Evolutionary conservation across 176 grass and related monocot genomes (phyloP).

Genomic region (Triticum urartu): DNA sequence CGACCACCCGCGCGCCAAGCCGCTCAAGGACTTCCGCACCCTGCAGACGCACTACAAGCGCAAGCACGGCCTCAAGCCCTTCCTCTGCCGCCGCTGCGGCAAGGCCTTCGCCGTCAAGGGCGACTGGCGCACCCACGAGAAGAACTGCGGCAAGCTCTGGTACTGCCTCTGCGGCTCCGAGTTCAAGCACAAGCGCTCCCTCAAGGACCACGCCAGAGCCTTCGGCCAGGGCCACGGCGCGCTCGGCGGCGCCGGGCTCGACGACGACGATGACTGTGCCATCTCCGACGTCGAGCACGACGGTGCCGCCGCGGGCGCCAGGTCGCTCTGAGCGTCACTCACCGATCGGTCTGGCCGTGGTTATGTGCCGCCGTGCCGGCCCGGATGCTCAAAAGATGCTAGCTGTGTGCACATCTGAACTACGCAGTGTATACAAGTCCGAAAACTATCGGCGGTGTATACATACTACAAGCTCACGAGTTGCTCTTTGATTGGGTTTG

Average conservation of each 20-base stretch:
- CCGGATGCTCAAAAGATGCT: not conserved
- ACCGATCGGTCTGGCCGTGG: not conserved
- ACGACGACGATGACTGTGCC: slow-evolving; percentile 50
- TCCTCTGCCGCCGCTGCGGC: slow-evolving; percentile 91
- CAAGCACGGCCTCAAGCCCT: slow-evolving; percentile 86
- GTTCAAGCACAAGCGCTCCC: slow-evolving; percentile 83
- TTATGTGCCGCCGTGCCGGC: not conserved
- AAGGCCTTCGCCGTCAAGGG: slow-evolving; percentile 93
- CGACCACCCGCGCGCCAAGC: slow-evolving; percentile 84
- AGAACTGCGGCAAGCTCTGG: slow-evolving; percentile 96
- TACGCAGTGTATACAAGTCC: not conserved
- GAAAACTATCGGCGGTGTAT: not conserved
- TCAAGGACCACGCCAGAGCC: slow-evolving; percentile 75
- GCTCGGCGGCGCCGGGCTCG: slow-evolving; percentile 13
- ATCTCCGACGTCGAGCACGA: slow-evolving; percentile 54
- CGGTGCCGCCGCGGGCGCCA: not conserved
- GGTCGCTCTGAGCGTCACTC: not conserved
- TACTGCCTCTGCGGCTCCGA: slow-evolving; percentile 78
- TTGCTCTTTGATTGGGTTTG: slow-evolving; percentile 9
- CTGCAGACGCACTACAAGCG: slow-evolving; percentile 99
- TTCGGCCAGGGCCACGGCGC: slow-evolving; percentile 64
- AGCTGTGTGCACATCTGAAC: not conserved
- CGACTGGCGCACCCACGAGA: slow-evolving; percentile 98
- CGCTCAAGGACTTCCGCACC: slow-evolving; percentile 95
- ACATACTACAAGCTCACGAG: not conserved